Base-by-base conservation (phyloP, 371 early-diverging fungal genomes). In the Rhizopus arrhizus region DNA sequence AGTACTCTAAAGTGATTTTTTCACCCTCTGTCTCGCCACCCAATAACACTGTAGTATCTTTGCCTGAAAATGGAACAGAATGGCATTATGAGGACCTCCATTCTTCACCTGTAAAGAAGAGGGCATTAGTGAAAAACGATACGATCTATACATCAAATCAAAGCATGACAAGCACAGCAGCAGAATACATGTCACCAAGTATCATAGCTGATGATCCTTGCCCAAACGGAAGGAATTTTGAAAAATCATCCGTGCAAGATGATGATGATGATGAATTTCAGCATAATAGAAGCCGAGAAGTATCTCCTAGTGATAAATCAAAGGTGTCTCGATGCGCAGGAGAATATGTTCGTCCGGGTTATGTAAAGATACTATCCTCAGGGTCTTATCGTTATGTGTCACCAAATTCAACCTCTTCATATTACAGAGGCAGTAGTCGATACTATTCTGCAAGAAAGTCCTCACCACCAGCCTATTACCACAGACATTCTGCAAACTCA, bases 331-430 rank as follows among this genome's bases (percentile, higher is more conserved):
- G 15, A 32, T 41, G 12, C 38, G 49, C 31, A 22, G 22, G 22
- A 22, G 61, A 61, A 31, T 61, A 61, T 49, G 61, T 61, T 12
- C 54, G 61, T 10, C 61, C 61, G 16, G 61, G 61, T 1, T 61
- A 61, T 32, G 13, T 48, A 5, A 48, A 48, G 12, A 15, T 48
- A 48, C 2, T 48, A 5, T 29, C 48, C 7, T 48, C 48, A 10
- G 48, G 48, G 2, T 28, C 48, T 29, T 48, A 48, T 9, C 48
- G 48, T 7, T 48, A 48, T 28, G 48, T 48, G 2, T 48, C 48
- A 8, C 48, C 48, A 48, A 28, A 22, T 48, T 48, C 48, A 7
- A 29, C 48, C 7, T 15, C 48, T 10, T 29, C 48, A 22, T 48
- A 48, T 28, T 48, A 48, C 28, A 48, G 29, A 48, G 34, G 34